Percentiles rank a stretch among this genome's conserved stretches.
Conservation (phyloP, 129 eudicot species). For the Centaurea solstitialis region DNA sequence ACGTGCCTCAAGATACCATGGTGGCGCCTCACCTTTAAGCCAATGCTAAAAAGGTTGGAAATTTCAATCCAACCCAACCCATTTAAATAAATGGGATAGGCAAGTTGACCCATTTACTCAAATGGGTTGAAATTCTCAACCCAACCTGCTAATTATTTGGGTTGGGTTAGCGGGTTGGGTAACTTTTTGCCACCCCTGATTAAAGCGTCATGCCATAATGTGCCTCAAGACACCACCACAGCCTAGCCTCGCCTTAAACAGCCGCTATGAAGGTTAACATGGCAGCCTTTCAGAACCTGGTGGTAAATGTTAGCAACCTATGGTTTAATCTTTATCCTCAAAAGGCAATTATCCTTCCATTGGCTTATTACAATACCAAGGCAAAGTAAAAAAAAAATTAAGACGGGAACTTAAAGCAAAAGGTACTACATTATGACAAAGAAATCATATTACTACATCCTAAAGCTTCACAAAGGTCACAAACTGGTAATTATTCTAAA, state of each 20-base stretch:
- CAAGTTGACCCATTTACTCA: too few relatives aligned
- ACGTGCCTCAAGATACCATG: not conserved
- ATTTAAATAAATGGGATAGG: too few relatives aligned
- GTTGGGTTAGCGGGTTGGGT: too few relatives aligned
- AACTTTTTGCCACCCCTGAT: too few relatives aligned
- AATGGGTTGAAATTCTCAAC: too few relatives aligned
- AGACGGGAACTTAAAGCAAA: not conserved
- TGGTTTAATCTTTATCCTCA: not conserved
- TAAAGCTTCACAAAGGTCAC: not conserved
- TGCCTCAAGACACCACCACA: not conserved
- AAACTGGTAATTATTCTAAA: not conserved
- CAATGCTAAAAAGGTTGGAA: too few relatives aligned
- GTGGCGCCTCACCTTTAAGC: not conserved
- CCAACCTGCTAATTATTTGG: too few relatives aligned
- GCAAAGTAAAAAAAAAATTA: not conserved
- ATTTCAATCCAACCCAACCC: too few relatives aligned
- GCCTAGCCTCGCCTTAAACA: not conserved
- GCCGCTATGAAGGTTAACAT: not conserved
- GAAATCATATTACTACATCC: not conserved
- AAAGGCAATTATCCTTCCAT: conserved; percentile 1
- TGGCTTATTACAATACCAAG: not conserved
- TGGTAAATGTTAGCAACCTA: not conserved
- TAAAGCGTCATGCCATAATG: not conserved
- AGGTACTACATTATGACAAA: not conserved
- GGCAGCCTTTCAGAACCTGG: not conserved